These are phyloP conservation scores for Chytriomyces hyalinus DNA, from an alignment of 192 early-diverging fungal species.

Conservation along the genomic window DNA sequence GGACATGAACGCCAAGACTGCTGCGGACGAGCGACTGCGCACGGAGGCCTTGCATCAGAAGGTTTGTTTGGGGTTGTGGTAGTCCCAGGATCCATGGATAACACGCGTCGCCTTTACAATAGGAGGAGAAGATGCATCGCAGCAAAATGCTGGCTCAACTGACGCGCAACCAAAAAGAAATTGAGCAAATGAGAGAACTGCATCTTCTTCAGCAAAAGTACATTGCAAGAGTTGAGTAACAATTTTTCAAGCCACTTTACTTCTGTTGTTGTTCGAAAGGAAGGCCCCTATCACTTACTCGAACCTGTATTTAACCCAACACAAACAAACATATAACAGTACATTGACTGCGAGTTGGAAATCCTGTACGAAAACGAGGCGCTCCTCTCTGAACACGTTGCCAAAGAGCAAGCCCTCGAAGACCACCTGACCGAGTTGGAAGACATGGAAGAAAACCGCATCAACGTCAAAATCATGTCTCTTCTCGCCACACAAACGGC, in stretches of 20 bases:
- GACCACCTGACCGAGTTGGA: conserved; percentile 29
- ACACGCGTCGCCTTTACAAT: neutral
- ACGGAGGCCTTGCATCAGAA: conserved; percentile 12
- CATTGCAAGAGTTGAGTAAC: conserved; percentile 33
- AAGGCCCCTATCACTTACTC: neutral
- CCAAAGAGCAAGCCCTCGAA: conserved; percentile 38
- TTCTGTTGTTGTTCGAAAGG: neutral
- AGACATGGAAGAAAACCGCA: conserved; percentile 26
- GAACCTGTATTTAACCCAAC: neutral
- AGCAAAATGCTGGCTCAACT: conserved; percentile 29
- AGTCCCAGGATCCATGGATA: neutral
- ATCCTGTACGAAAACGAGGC: conserved; percentile 38
- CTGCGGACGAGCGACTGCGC: conserved; percentile 20
- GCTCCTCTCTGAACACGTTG: conserved; percentile 33
- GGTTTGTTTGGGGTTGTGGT: conserved; percentile 3
- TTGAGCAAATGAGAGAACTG: conserved; percentile 40
- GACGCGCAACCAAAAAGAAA: conserved; percentile 34
- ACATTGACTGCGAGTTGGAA: conserved; percentile 35
- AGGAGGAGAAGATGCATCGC: conserved; percentile 33
- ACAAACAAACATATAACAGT: neutral
- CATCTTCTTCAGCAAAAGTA: conserved; percentile 36
- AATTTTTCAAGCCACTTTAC: neutral
- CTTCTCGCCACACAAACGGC: conserved; percentile 19
- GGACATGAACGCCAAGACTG: conserved; percentile 35
- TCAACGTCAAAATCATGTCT: conserved; percentile 30